Evolutionary conservation across 305 asterid genomes (phyloP).

Genomic region (Fraxinus baroniana): DNA sequence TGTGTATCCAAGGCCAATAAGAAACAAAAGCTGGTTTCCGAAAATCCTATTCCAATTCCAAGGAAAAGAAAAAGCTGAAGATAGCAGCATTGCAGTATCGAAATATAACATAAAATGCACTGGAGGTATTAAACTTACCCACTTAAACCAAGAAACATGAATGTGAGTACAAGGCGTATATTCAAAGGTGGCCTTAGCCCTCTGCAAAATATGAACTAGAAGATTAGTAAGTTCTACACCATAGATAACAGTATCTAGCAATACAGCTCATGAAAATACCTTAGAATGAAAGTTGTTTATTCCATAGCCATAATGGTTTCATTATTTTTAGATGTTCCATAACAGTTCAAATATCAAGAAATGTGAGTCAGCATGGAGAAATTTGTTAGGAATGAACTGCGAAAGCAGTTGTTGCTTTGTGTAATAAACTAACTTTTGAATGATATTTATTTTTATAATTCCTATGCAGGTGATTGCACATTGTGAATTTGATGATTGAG

Average conservation of each 20-base stretch:
- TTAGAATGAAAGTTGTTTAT: background rate
- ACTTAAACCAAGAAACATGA: constrained; percentile 89
- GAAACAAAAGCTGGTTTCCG: constrained; percentile 90
- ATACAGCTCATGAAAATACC: background rate
- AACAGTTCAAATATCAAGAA: background rate
- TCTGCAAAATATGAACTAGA: constrained; percentile 46
- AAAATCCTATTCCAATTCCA: constrained; percentile 58
- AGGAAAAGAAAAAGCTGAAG: background rate
- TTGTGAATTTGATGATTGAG: background rate
- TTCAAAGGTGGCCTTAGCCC: constrained; percentile 61
- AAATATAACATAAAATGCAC: constrained; percentile 16
- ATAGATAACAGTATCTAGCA: constrained; percentile 1
- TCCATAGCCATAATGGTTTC: background rate
- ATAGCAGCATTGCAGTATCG: constrained; percentile 1
- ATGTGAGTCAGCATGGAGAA: background rate
- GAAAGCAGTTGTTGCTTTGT: background rate
- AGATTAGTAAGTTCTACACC: constrained; percentile 7
- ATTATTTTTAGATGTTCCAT: constrained; percentile 1
- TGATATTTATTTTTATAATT: background rate
- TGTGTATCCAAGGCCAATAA: constrained; percentile 91
- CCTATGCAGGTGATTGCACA: background rate
- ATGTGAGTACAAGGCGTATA: constrained; percentile 53
- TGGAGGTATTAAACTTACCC: constrained; percentile 53
- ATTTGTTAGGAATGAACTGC: background rate
- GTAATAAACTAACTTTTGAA: background rate